phyloP scores from a whole-genome alignment of 306 rosid genomes.

The Leucaena leucocephala region DNA sequence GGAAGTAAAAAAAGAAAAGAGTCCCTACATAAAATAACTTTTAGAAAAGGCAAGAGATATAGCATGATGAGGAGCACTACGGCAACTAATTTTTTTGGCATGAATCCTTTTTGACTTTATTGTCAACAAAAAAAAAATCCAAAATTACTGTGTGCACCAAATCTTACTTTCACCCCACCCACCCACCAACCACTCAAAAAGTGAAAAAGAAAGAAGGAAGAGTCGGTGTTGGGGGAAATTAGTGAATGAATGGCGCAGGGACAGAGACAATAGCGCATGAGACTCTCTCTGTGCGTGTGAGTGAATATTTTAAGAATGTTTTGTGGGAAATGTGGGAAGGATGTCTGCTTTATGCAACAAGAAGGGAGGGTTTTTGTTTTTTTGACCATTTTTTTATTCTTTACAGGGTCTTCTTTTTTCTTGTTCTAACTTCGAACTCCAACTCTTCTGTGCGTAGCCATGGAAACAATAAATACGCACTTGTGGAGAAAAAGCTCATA shows the following conservation, averaged over 20 bases:
- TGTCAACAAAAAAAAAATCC: conserved; percentile 30
- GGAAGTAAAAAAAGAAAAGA: conserved; percentile 34
- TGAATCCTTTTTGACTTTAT: not conserved
- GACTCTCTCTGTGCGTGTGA: not conserved
- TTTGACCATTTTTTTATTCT: not conserved
- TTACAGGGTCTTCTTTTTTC: not conserved
- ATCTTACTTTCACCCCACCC: conserved; percentile 15
- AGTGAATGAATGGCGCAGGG: too few species aligned
- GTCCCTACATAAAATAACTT: conserved; percentile 52
- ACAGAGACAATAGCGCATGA: too few species aligned
- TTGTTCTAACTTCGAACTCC: not conserved
- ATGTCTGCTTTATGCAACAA: too few species aligned
- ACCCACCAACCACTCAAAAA: conserved; percentile 29
- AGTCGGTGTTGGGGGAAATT: not conserved
- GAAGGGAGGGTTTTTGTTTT: too few species aligned
- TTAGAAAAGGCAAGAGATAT: conserved; percentile 41
- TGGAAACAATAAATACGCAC: not conserved
- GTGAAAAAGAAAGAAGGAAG: conserved; percentile 2
- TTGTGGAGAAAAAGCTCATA: conserved; percentile 51
- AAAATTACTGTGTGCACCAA: conserved; percentile 18
- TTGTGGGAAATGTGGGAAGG: not conserved
- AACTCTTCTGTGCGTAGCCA: not conserved
- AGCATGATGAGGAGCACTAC: conserved; percentile 57
- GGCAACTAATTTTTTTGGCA: conserved; percentile 48
- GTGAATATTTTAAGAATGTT: conserved; percentile 36